Base-by-base conservation (phyloP, 306 rosid genomes). In the Prunus persica region DNA sequence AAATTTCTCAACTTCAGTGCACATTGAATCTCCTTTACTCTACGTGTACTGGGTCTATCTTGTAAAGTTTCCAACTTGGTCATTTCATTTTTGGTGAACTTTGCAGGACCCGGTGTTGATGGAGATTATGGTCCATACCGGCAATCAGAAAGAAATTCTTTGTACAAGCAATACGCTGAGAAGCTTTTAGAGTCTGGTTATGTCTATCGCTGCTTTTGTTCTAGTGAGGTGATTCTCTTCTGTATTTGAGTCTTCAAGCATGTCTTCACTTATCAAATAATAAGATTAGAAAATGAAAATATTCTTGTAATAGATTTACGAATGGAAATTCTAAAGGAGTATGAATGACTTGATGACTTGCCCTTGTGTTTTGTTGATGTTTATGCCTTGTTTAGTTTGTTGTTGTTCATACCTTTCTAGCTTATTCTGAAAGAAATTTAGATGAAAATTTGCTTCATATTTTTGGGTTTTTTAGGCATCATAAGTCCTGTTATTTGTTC, bases 51-150 rank as follows among this genome's bases (percentile, higher is more conserved):
- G 62, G 15, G 43, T 57, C 11, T 18, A 11, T 58, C 41, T 16
- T 25, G 57, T 18, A 28, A 45, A 18, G 12, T 25, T 18, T 60
- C 57, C 60, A 60, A 61, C 60, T 73, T n/a, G 76, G n/a, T 61
- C 25, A 45, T 61, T 60, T 51, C 32, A 20, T n/a, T 60, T 79
- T 68, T 32, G 73, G 69, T 78, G 38, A 56, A 73, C 61, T 52
- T 73, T 80, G 28, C 78, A 95, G 99, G 99, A 70, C 99, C 97
- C 13, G 93, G 83, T 83, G 87, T 86, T 82, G 97, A 94, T 75
- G 99, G 99, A 81, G 97, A 92, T 6, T 90, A 88, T 83, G 97
- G 99, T 70, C 99, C 99, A 1, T 92, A 95, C 45, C 82, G 97
- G 66, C 97, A 95, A 79, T 92, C 97, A 24, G 99, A 95, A 85